phyloP scores from a whole-genome alignment of 2,329 filamentous ascomycete species.

The Colletotrichum tropicale region DNA sequence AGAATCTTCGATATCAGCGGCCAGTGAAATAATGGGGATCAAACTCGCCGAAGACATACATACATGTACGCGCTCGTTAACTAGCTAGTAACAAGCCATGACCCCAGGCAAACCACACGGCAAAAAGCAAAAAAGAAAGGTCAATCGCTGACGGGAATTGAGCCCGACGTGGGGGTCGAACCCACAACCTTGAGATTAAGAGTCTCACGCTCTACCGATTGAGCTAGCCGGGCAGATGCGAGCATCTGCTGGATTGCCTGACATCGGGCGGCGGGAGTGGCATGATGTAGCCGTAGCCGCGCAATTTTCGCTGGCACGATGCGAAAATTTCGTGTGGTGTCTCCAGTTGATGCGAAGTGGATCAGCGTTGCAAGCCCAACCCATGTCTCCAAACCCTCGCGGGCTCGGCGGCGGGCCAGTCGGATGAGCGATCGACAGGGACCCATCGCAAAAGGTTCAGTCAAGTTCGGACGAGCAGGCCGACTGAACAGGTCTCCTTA shows the following conservation, averaged over 20 bases:
- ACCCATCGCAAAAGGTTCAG: background rate
- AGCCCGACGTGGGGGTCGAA: constrained; percentile 28
- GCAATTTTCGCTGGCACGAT: background rate
- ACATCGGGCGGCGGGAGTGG: background rate
- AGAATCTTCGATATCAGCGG: too few species aligned
- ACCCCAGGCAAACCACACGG: too few species aligned
- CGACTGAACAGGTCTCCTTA: background rate
- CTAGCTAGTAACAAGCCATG: too few species aligned
- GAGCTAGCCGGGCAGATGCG: constrained; percentile 60
- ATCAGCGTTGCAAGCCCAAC: background rate
- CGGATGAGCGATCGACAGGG: background rate
- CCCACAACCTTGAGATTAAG: constrained; percentile 42
- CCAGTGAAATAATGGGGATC: too few species aligned
- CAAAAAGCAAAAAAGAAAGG: background rate
- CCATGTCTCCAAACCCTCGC: background rate
- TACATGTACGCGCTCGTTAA: too few species aligned
- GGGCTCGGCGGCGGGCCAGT: background rate
- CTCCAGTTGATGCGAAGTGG: background rate
- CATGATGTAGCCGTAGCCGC: background rate
- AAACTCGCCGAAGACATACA: too few species aligned
- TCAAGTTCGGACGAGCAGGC: background rate
- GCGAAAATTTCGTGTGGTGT: background rate
- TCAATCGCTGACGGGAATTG: constrained; percentile 24
- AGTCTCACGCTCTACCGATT: constrained; percentile 78
- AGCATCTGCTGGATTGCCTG: background rate